Evolutionary conservation across 2,329 filamentous ascomycete species (phyloP).

Genomic region (Penicillium rolfsii): DNA sequence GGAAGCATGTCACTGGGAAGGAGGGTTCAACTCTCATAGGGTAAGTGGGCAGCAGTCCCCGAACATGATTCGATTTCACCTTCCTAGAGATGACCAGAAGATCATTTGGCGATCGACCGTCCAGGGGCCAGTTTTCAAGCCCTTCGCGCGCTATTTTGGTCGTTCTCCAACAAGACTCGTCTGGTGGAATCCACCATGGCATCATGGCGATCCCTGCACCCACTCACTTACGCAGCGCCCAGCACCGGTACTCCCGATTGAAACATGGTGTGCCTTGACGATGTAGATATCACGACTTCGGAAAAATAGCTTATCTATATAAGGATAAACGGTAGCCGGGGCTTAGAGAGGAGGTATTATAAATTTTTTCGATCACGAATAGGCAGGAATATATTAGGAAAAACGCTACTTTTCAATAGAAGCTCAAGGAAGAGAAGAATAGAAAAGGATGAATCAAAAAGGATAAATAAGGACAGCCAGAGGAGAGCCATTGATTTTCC

Average conservation of each 20-base stretch:
- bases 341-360: too few species aligned
- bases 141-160: neutral
- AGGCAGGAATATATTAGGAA: too few species aligned
- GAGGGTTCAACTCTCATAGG: neutral
- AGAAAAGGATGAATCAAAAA: too few species aligned
- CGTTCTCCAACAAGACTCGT: neutral
- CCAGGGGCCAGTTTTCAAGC: neutral
- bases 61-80: neutral
- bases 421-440: too few species aligned
- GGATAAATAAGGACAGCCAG: too few species aligned
- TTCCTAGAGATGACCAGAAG: neutral
- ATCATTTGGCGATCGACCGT: neutral
- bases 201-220: constrained; percentile 22
- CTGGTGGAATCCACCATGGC: constrained; percentile 14
- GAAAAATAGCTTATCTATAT: too few species aligned
- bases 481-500: too few species aligned
- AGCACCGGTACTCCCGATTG: neutral
- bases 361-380: too few species aligned
- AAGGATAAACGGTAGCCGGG: too few species aligned
- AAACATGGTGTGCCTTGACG: neutral
- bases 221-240: constrained; percentile 9
- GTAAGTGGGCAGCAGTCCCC: neutral
- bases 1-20: neutral
- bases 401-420: too few species aligned
- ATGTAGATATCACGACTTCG: neutral